Evolutionary conservation across 2,329 filamentous ascomycete species (phyloP), one percentile per base, ranked within the genome.

Genomic region (Colletotrichum plurivorum): DNA sequence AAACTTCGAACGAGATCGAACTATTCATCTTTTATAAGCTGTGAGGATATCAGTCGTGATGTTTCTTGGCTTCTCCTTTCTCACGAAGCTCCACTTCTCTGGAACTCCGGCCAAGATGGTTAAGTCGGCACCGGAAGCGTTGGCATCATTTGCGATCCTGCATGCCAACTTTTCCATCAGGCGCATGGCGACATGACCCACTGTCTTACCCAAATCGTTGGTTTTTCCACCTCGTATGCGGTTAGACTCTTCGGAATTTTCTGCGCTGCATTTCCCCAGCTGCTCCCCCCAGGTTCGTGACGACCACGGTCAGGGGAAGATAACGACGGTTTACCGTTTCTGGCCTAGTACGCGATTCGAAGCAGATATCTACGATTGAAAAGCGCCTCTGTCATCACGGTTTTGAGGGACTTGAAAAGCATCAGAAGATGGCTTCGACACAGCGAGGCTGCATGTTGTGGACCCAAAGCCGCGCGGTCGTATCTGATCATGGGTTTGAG

Each of bases 141-240:
- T 64, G 61, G 61, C 61, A 64, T 64, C 45, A 57, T 52, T 56
- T 57, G 49, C 25, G 39, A 25, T 43, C 53, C 52, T 64, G 53
- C 52, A 43, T 64, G 52, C 61, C 43, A 41, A 36, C 51, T 45
- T 15, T 13, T 45, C 45, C 43, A 49, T 57, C 39, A 16, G 22
- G n/a, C 15, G 43, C 15, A 51, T 15, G 15, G 41, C 31, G 43
- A 13, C 8, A 16, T 57, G 61, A 45, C 61, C 61, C 61, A 56
- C 53, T 31, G 27, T 3, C 31, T 2, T 27, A 57, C 52, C 52
- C 61, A 56, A 41, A 43, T 41, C 15, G 18, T 36, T 36, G 53
- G 61, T 41, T 56, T 10, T 22, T 25, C 41, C 18, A 12, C 12
- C 18, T 22, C 8, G 31, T 9, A 36, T 36, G 9, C 31, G 31